phyloP scores from a whole-genome alignment of 306 rosid genomes.

The Vigna unguiculata region DNA sequence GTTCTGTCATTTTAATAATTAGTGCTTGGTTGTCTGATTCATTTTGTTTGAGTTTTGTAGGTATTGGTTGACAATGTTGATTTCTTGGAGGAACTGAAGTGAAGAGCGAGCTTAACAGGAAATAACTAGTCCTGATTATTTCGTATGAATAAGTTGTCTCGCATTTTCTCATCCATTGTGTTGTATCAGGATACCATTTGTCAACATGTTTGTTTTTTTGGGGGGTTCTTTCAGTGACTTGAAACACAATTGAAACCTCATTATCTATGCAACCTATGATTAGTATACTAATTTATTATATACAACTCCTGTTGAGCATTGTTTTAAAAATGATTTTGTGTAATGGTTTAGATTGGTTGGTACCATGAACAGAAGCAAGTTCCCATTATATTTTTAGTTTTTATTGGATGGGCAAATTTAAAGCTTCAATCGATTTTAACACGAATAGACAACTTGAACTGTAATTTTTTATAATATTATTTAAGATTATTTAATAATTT shows the following conservation, averaged over 20 bases:
- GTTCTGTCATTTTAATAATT: constrained; percentile 9
- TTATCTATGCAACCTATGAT: constrained; percentile 23
- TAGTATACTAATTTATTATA: constrained; percentile 1
- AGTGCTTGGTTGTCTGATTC: constrained; percentile 8
- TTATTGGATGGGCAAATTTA: background rate
- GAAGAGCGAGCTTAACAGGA: constrained; percentile 39
- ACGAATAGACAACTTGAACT: background rate
- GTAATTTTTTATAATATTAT: background rate
- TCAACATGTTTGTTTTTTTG: constrained; percentile 7
- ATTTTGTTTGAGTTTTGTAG: constrained; percentile 54
- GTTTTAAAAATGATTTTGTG: background rate
- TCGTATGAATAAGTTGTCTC: constrained; percentile 48
- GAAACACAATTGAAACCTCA: background rate
- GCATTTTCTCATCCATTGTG: constrained; percentile 1
- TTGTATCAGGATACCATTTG: constrained; percentile 2
- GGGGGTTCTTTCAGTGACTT: constrained; percentile 33
- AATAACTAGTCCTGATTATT: constrained; percentile 19
- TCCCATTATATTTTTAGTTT: background rate
- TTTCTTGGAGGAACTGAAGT: constrained; percentile 78
- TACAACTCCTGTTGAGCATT: background rate
- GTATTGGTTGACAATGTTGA: constrained; percentile 90
- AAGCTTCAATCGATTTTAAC: background rate
- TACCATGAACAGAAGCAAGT: background rate
- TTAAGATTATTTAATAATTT: background rate
- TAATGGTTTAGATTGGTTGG: background rate